Evolutionary conservation across 345 rosid species (phyloP), one percentile per base, ranked within the genome.

Genomic region (Combretum micranthum): DNA sequence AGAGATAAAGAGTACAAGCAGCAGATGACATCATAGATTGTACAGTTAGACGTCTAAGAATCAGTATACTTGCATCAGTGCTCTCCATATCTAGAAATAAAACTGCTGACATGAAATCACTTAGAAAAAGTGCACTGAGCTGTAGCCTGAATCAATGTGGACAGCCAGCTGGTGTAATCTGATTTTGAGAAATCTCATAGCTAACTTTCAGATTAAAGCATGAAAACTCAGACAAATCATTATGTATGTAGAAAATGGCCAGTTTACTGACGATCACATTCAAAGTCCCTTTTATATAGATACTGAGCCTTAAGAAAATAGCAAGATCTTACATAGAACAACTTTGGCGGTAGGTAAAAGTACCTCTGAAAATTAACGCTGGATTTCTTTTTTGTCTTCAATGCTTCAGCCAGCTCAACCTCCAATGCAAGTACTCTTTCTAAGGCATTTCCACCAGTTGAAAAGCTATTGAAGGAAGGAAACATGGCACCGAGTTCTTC

Each of bases 361-460:
- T 69, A 93, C 97, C 97, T 89, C 61, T 93, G 99, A 62, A 87
- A 82, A 69, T 78, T 82, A 66, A 77, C 51, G 65, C 69, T 69
- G 44, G 95, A 75, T 72, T 69, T 84, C 65, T 83, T 82, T 73
- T 93, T 87, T 20, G 79, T 72, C 68, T 83, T 86, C 71, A 93
- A 71, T 55, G 96, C 82, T 72, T 83, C 90, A 39, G 96, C 96
- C 56, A 93, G 93, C 69, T 93, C 96, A 42, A 89, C 76, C 75
- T 93, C 99, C 64, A 93, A 71, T 15, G 97, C 99, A 42, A 93
- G 90, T 50, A 93, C 97, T 56, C 96, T 83, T 72, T 93, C 94
- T 57, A 87, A 68, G 23, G 97, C 85, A 48, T 78, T 85, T 47
- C 96, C 84, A 54, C 77, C 69, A 16, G 71, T 76, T 26, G 86